phyloP scores from a whole-genome alignment of 1,139 yeast genomes.

The Blastobotrys proliferans region DNA sequence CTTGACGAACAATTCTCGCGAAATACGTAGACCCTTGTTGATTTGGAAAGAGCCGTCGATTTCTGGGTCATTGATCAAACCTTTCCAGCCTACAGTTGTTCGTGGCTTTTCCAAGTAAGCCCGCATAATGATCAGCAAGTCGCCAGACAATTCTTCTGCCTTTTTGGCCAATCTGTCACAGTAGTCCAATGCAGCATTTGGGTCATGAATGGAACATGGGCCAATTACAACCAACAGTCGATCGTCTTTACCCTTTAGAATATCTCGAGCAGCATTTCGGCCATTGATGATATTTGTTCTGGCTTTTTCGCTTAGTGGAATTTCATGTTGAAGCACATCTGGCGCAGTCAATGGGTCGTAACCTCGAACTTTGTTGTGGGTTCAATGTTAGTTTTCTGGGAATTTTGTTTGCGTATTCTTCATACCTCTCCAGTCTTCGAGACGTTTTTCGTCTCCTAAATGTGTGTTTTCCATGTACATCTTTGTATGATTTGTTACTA shows the following conservation, averaged over 20 bases:
- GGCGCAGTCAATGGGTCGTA: constrained; percentile 96
- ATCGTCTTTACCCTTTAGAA: constrained; percentile 75
- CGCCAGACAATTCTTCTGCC: constrained; percentile 62
- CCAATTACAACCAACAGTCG: constrained; percentile 83
- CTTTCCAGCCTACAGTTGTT: constrained; percentile 99
- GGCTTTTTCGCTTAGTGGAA: constrained; percentile 61
- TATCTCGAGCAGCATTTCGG: constrained; percentile 68
- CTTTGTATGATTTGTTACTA: constrained; percentile 9
- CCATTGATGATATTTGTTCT: constrained; percentile 65
- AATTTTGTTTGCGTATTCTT: neutral
- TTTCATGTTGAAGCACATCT: constrained; percentile 86
- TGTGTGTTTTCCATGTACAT: constrained; percentile 84
- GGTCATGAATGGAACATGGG: constrained; percentile 96
- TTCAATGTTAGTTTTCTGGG: no score
- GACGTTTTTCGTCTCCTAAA: constrained; percentile 48
- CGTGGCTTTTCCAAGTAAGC: constrained; percentile 98
- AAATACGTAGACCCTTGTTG: constrained; percentile 86
- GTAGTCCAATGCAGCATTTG: constrained; percentile 87
- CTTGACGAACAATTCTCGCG: constrained; percentile 81
- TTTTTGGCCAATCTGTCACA: constrained; percentile 60
- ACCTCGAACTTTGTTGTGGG: constrained; percentile 59
- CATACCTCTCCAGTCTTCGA: constrained; percentile 78
- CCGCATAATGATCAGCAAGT: constrained; percentile 87
- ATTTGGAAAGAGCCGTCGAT: constrained; percentile 91
- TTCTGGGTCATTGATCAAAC: constrained; percentile 94